Evolutionary conservation across 164 flowering plant species (phyloP).

Genomic region (Malania oleifera): DNA sequence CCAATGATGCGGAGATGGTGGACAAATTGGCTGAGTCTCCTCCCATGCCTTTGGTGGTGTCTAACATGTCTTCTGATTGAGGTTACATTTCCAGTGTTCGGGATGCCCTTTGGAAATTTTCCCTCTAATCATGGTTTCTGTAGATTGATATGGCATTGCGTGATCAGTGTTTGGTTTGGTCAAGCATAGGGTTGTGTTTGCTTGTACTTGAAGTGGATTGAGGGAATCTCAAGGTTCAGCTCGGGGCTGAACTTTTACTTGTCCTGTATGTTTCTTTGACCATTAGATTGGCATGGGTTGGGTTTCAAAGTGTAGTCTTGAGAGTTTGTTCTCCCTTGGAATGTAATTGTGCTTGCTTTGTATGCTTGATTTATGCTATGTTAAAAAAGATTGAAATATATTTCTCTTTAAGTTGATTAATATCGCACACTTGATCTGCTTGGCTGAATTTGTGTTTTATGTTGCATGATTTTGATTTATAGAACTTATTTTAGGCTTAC

Average conservation of each 20-base stretch:
- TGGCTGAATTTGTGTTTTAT: too few species aligned
- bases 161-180: slow-evolving; percentile 10
- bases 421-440: too few species aligned
- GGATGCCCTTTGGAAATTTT: slow-evolving; percentile 9
- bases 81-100: slow-evolving; percentile 2
- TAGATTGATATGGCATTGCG: slow-evolving; percentile 26
- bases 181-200: slow-evolving; percentile 14
- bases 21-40: slow-evolving; percentile 24
- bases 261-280: slow-evolving; percentile 15
- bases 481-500: too few species aligned
- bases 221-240: slow-evolving; percentile 38
- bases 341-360: too few species aligned
- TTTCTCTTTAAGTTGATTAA: too few species aligned
- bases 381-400: too few species aligned
- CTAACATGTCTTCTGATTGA: slow-evolving; percentile 11
- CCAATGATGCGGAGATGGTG: slow-evolving; percentile 25
- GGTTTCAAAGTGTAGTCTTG: too few species aligned
- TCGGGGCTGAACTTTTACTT: slow-evolving; percentile 46
- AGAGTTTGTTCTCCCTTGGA: too few species aligned
- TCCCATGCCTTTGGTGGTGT: slow-evolving; percentile 13
- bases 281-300: slow-evolving; percentile 8
- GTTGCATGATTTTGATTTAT: too few species aligned
- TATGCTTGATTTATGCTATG: too few species aligned
- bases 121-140: slow-evolving; percentile 23
- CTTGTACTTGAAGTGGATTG: slow-evolving; percentile 16